These are phyloP conservation scores for Castanea mollissima DNA, from an alignment of 306 rosid species.

Conservation along the genomic window DNA sequence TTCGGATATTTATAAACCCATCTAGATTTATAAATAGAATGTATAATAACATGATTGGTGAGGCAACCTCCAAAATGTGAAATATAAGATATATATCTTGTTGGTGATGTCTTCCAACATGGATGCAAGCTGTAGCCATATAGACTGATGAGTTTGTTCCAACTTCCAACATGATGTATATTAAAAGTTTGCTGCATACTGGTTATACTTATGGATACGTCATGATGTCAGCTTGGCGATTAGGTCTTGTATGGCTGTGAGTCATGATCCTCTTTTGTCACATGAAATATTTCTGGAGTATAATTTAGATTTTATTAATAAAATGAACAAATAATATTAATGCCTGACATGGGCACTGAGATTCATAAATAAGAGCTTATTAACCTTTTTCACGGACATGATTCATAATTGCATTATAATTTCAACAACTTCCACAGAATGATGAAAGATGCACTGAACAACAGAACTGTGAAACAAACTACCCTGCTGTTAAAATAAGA, in stretches of 20 bases:
- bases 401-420: too few species aligned
- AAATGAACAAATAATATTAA: background rate
- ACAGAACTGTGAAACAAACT: too few species aligned
- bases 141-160: background rate
- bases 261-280: too few species aligned
- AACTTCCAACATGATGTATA: background rate
- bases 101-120: background rate
- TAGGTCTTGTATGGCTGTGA: too few species aligned
- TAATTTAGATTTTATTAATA: background rate
- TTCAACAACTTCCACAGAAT: too few species aligned
- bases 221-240: too few species aligned
- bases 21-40: background rate
- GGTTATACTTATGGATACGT: too few species aligned
- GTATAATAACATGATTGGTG: background rate
- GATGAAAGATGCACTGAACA: too few species aligned
- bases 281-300: background rate
- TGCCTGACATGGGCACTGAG: background rate
- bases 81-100: background rate
- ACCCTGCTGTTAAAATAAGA: too few species aligned
- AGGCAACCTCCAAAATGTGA: background rate
- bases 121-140: background rate
- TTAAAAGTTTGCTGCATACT: background rate
- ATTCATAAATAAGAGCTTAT: too few species aligned
- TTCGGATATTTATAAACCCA: background rate
- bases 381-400: too few species aligned